phyloP scores from a whole-genome alignment of 1,139 yeast species.

The Debaryomycetaceae sp. region DNA sequence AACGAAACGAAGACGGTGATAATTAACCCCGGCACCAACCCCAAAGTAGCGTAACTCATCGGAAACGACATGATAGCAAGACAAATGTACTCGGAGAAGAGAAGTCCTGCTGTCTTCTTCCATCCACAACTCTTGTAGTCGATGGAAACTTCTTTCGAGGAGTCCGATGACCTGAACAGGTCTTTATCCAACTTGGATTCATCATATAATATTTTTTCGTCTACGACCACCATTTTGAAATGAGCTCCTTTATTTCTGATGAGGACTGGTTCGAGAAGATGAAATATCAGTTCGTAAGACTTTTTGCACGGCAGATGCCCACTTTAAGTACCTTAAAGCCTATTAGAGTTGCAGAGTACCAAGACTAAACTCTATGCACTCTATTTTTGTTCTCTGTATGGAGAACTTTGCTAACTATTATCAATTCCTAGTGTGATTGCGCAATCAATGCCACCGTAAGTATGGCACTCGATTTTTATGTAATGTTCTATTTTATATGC shows the following conservation, averaged over 20 bases:
- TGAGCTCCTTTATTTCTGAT: no score
- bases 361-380: no score
- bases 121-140: conserved; percentile 54
- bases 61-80: conserved; percentile 64
- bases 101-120: conserved; percentile 56
- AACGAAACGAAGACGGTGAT: conserved; percentile 50
- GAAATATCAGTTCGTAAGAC: no score
- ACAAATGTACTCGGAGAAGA: conserved; percentile 60
- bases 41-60: conserved; percentile 59
- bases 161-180: neutral
- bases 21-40: conserved; percentile 56
- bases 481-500: neutral
- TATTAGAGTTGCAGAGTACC: no score
- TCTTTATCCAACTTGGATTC: neutral
- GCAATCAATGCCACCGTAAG: neutral
- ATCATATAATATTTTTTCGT: neutral
- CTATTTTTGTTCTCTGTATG: no score
- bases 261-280: no score
- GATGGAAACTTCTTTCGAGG: conserved; percentile 22
- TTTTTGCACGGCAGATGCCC: no score
- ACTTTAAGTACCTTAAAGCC: no score
- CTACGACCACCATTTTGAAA: neutral
- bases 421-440: neutral
- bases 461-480: neutral
- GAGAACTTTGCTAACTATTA: neutral